Evolutionary conservation across 2,329 filamentous ascomycete species (phyloP), one percentile per base, ranked within the genome.

Genomic region (Lachnellula cervina): DNA sequence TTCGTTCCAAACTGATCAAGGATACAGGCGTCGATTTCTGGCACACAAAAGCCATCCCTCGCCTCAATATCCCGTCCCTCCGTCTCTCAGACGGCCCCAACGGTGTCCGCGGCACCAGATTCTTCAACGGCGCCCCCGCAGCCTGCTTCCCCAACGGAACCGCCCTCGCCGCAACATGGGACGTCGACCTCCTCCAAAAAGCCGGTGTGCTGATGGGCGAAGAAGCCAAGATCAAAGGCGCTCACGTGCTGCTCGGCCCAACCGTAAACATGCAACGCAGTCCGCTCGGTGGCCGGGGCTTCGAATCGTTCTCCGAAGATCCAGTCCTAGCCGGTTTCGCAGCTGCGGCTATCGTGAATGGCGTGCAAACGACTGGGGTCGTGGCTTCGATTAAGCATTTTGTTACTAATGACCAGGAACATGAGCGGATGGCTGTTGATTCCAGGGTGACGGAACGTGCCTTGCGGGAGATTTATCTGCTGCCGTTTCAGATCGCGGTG

Each of bases 191-290:
- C 47, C 80, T 84, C 57, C 82, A 82, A 65, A 73, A 75, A 37
- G 80, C 84, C 45, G 86, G 86, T 43, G 71, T 77, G 58, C 80
- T 83, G 53, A 86, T 89, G 80, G 86, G 82, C 7, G 72, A 76
- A 51, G 86, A 89, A 66, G 80, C 84, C 64, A 78, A 76, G 56
- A 80, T 72, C 52, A 91, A 91, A 70, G 86, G 84, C 51, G 80
- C 87, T 7, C 85, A 90, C 63, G 79, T 88, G 9, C 80, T 87
- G 60, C 76, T 91, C 5, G 88, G 86, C 0, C 88, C 88, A 0
- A 80, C 76, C 0, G 72, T 79, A n/a, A 78, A 72, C 62, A 76
- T 77, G 25, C 74, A 76, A 38, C 71, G 76, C 3, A 70, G 71
- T 5, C 76, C 75, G 0, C 69, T 78, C 0, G 75, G 76, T 11